Base-by-base conservation (phyloP, 352 stramenopile species). In the Phytopythium chamaehyphon region DNA sequence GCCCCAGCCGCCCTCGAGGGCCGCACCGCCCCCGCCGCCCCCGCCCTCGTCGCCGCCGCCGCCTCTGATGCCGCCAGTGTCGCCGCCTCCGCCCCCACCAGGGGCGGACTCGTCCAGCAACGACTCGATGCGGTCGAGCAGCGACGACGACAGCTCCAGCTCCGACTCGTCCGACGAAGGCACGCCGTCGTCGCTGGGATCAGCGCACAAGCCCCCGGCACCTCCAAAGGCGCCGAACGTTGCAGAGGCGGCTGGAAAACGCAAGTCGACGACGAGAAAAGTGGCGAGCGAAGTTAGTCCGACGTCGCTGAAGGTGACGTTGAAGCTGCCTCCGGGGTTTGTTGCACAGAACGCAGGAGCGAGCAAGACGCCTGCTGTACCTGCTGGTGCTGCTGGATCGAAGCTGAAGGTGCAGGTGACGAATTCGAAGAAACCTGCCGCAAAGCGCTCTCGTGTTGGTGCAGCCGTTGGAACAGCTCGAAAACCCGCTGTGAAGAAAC, bases 241-340 rank as follows among this genome's bases (percentile, higher is more conserved):
- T 47, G 43, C 51, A 55, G 53, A 35, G 31, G 43, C 62, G 23
- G 47, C 54, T 10, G 57, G 54, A 14, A 46, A 45, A 10, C 42
- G 49, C 1, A 71, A 63, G 39, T 9, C 42, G 14, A 40, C 11
- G 12, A 39, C 24, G 19, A 45, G 35, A 35, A 71, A 33, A 47
- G 48, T 50, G 35, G 22, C 42, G 54, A 47, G 43, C 9, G 60
- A 55, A 57, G 58, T 45, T 18, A 70, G 36, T 22, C 55, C 66
- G 5, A 67, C 69, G 35, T 83, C 75, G 15, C 54, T 83, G 9
- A 82, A 80, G 40, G 72, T 83, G 22, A 86, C 67, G 22, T 45
- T 86, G 22, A 83, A 86, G 58, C 69, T 86, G 2, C 73, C 73
- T 12, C 71, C 71, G 6, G 71, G 71, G 6, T 85, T 85, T 53